These are phyloP conservation scores for Globisporangium recalcitrans DNA, from an alignment of 352 stramenopile species.

Conservation along the genomic window DNA sequence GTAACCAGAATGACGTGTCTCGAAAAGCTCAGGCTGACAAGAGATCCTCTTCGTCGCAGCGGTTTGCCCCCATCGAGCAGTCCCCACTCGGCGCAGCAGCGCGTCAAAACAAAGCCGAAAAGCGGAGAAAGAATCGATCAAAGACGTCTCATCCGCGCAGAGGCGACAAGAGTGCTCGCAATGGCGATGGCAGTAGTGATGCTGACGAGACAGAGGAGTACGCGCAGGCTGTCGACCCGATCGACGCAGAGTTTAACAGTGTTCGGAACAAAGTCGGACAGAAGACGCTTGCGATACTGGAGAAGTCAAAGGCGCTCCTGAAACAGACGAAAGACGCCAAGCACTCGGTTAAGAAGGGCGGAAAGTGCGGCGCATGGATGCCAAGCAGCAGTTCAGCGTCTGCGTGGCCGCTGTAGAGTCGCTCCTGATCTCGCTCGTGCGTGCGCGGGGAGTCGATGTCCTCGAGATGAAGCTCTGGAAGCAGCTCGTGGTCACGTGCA, in stretches of 20 bases:
- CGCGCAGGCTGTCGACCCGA: conserved; percentile 15
- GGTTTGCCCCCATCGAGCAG: neutral
- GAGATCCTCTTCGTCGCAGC: neutral
- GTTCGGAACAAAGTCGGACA: conserved; percentile 40
- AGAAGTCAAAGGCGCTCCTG: conserved; percentile 43
- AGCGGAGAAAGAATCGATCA: neutral
- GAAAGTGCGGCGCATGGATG: conserved; percentile 73
- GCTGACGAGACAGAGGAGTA: conserved; percentile 3
- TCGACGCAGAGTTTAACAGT: conserved; percentile 32
- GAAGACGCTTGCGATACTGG: conserved; percentile 50
- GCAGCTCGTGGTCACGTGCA: conserved; percentile 88
- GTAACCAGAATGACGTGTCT: neutral
- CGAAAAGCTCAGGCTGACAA: neutral
- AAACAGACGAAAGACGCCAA: conserved; percentile 18
- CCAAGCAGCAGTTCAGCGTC: conserved; percentile 68
- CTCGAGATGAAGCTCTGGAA: conserved; percentile 81
- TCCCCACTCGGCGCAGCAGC: neutral
- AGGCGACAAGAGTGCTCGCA: neutral
- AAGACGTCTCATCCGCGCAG: neutral
- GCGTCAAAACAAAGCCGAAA: neutral
- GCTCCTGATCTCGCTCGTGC: conserved; percentile 64
- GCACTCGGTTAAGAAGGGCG: neutral
- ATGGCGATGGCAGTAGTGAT: conserved; percentile 10
- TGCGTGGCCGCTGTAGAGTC: conserved; percentile 80
- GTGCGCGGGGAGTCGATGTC: conserved; percentile 41